These are phyloP conservation scores for Trichoderma guizhouense DNA, from an alignment of 2,329 filamentous ascomycete species.

Conservation along the genomic window DNA sequence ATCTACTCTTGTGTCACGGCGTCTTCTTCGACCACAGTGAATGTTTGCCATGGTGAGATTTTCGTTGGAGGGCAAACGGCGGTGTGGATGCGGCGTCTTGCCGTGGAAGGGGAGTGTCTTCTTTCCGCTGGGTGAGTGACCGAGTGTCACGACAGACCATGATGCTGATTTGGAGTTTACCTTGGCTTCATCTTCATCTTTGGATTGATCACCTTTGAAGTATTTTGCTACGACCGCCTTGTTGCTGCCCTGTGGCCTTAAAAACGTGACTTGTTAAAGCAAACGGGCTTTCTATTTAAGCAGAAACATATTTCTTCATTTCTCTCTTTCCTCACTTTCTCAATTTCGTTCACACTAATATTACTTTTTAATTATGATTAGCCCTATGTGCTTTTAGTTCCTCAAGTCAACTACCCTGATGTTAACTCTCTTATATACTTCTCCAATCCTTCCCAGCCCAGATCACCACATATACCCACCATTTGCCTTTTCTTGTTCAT, in stretches of 20 bases:
- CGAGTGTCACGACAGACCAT: background rate
- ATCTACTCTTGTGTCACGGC: background rate
- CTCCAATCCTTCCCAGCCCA: background rate
- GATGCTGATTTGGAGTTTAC: background rate
- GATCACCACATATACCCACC: background rate
- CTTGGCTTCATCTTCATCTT: background rate
- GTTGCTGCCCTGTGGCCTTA: background rate
- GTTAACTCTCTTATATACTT: background rate
- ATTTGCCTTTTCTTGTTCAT: background rate
- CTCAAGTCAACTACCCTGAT: accelerated
- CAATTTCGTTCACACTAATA: background rate
- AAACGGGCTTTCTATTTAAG: background rate
- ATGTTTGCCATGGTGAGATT: background rate
- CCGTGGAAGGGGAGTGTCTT: background rate
- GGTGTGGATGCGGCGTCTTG: background rate
- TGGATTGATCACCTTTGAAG: background rate
- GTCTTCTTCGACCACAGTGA: background rate
- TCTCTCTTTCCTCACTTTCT: background rate
- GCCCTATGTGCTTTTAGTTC: background rate
- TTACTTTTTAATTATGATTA: background rate
- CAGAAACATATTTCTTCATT: background rate
- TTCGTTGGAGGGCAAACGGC: background rate
- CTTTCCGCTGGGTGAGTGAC: background rate
- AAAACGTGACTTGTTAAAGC: background rate
- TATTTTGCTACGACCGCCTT: background rate